Evolutionary conservation across 2,329 filamentous ascomycete genomes (phyloP), one percentile per base, ranked within the genome.

Genomic region (Beauveria sp.): DNA sequence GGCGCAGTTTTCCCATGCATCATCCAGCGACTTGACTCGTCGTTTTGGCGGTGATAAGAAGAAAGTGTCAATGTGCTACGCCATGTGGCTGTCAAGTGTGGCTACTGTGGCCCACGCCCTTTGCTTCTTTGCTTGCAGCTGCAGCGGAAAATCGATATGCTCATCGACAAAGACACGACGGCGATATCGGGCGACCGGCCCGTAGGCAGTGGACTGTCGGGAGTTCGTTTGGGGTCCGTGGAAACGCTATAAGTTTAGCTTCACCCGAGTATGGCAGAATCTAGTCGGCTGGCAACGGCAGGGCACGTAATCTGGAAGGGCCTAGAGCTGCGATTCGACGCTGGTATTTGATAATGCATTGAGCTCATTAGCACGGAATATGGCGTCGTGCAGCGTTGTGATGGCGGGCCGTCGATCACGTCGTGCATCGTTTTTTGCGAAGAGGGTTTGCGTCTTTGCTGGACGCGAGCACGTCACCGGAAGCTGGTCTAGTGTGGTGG

Each of bases 381-480:
- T 59, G 47, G 57, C 57, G 57, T 46, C 54, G 28, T 5, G 37
- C 37, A 34, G 14, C 16, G 20, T n/a, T 22, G 20, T 53, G 9
- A 16, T 34, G 26, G 24, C 57, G 48, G 57, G 0, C 30, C 44
- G 58, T 61, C 51, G 58, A 61, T 60, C 58, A 54, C 48, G 48
- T 50, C 18, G n/a, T 46, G 10, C 34, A 37, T 24, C 10, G 12
- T 46, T 46, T 46, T n/a, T 24, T 22, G 43, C 20, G 10, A n/a
- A 5, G 43, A n/a, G n/a, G 43, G 10, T 59, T 59, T 53, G 47
- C 60, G 60, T 47, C 60, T 61, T 61, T 24, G 30, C 41, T n/a
- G 30, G 54, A 57, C 54, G 40, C 48, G 47, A 61, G 60, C 60
- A 61, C 60, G 60, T 61, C 60, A 61, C 47, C 60, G 54, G 18